A percentile compares a stretch with the other conserved stretches of the same genome.
These are phyloP conservation scores for Acacia concinna DNA, from an alignment of 331 rosid genomes.

Conservation along the genomic window DNA sequence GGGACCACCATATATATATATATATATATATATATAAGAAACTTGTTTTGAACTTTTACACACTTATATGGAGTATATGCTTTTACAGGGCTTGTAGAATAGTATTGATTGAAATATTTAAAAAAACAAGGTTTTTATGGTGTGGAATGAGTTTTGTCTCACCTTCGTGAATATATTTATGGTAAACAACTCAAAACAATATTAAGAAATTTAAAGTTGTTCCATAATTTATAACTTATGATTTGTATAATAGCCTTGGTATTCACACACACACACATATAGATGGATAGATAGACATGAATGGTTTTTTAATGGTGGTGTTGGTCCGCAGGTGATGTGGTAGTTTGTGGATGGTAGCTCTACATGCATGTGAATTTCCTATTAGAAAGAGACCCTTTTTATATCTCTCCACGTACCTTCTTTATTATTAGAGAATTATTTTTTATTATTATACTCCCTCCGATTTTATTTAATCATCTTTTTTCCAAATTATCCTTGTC, in stretches of 20 bases:
- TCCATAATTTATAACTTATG: background rate
- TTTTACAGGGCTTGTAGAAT: no score
- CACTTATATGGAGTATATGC: no score
- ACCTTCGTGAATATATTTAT: rapidly evolving
- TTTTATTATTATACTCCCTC: background rate
- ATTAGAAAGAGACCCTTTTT: conserved; percentile 21
- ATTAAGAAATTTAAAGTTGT: background rate
- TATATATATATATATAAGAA: no score
- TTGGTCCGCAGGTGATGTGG: conserved; percentile 17
- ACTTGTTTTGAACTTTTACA: no score
- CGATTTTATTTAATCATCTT: no score
- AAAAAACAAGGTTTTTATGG: no score
- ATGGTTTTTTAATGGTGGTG: background rate
- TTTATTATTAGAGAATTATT: background rate
- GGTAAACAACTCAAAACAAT: no score
- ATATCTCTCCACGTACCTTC: conserved; percentile 1
- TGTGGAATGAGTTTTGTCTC: no score
- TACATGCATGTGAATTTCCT: conserved; percentile 49
- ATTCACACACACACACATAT: background rate
- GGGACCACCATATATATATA: background rate
- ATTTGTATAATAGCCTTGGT: background rate
- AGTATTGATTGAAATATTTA: no score
- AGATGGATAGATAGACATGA: background rate
- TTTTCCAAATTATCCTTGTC: no score
- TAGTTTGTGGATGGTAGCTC: conserved; percentile 16